Base-by-base conservation (phyloP, 768 basidiomycete species). In the Mycena floridula region DNA sequence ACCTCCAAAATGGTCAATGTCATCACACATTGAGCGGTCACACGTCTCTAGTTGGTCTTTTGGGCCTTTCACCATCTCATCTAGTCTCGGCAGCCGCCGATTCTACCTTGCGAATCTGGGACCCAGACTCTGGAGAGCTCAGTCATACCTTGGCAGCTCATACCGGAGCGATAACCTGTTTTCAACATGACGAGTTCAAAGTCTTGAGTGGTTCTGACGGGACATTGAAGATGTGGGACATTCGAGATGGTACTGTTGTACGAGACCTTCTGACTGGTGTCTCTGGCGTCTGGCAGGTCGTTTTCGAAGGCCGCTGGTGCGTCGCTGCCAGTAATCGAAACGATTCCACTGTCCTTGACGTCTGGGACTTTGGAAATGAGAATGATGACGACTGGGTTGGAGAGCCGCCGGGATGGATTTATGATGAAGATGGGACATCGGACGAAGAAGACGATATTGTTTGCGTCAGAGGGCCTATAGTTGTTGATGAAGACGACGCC, bases 151-250 rank as follows among this genome's bases (percentile, higher is more conserved):
- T 99, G 24, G 82, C 85, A 3, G 91, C 89, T 1, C 95, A 98
- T 61, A 87, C 86, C 5, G 95, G 94, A 18, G 93, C 95, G n/a
- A 98, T 99, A 53, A 98, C 96, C 15, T 99, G 95, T 67, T 97
- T 98, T 74, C 92, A 95, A 63, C 93, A 96, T 53, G 95, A 98
- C 61, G 94, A 98, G 60, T 91, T 89, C 72, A 97, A 96, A 60
- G 90, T 98, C 37, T 75, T 99, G 23, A 90, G 87, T 56, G 95
- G 95, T 11, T 89, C 87, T 12, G 96, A 98, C 54, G 96, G 96
- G 13, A 91, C 89, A 47, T 73, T 99, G 54, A 97, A 97, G 73
- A 89, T 98, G 83, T 99, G 96, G 96, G 89, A 97, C 60, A 75
- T 95, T 48, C 69, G 83, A 27, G 89, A 93, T 44, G 96, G 95